Evolutionary conservation across 495 filamentous ascomycete species (phyloP), one percentile per base, ranked within the genome.

Genomic region (Cetradonia linearis): DNA sequence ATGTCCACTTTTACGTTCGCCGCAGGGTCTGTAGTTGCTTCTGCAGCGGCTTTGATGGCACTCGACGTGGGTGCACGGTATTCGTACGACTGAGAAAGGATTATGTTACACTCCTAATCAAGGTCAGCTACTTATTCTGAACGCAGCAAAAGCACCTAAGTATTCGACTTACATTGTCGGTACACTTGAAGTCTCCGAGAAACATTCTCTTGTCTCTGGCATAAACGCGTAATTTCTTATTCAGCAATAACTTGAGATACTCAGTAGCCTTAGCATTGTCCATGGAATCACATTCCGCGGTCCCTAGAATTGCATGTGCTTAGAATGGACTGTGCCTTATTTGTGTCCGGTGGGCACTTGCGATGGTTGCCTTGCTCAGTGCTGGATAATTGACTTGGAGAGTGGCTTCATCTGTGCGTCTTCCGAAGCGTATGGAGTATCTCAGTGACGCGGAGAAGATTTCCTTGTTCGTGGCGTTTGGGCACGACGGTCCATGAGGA

Each of bases 171-270:
- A 95, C 93, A 55, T 87, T 83, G 75, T 98, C 93, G 25, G 90
- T 95, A 72, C 94, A 97, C 72, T 92, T 96, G 74, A 98, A 87
- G 60, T 81, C 76, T 37, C 93, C 93, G 40, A 89, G 77, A 71
- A 97, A 98, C 75, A 96, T 86, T 46, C 93, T 87, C 30, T 76
- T 78, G 70, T 97, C 93, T 5, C 84, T 88, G 30, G 86, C 88
- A 65, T 88, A 83, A 55, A 97, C 76, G 62, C 91, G 86, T 42
- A 98, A 73, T 11, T 70, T 72, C 31, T 74, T 76, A 31, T 76
- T 77, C 47, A 81, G 69, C n/a, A 81, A 65, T 9, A 70, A 69
- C 23, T 76, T 70, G 56, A 81, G 62, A 60, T 76, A 81, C 47
- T 73, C 69, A 23, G 71, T 67, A 55, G 74, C 73, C 38, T 73